phyloP scores from a whole-genome alignment of 257 asterid species.

The Nyctanthes arbortristis region DNA sequence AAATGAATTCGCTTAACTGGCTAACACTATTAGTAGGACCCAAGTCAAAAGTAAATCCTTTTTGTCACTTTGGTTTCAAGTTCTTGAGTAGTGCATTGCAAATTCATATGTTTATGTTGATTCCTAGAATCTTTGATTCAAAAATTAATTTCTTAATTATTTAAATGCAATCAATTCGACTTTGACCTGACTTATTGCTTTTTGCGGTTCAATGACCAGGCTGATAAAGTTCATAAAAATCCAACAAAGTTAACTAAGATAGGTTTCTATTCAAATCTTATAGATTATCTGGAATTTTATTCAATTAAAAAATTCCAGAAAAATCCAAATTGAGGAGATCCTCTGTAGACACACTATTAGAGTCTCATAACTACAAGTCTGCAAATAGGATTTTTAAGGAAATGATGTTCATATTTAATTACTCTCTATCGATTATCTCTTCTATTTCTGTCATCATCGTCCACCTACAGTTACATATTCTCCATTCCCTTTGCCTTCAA shows the following conservation, averaged over 20 bases:
- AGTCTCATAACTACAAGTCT: neutral
- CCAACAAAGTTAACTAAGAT: no score
- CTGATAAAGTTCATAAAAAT: no score
- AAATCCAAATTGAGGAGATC: no score
- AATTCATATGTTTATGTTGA: neutral
- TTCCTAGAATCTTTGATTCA: neutral
- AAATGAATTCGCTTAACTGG: neutral
- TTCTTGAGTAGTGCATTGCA: neutral
- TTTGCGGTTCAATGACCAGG: no score
- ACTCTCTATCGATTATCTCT: no score
- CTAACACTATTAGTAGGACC: neutral
- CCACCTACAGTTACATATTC: neutral
- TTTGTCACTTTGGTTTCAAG: neutral
- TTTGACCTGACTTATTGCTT: no score
- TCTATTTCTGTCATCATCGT: neutral
- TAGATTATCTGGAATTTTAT: no score
- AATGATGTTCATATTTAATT: neutral
- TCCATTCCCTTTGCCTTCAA: neutral
- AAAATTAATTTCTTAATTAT: no score
- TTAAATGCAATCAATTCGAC: no score
- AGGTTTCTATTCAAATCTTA: no score
- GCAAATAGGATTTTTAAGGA: neutral
- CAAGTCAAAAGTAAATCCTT: neutral
- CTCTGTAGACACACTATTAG: neutral
- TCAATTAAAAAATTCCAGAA: no score